Conservation (phyloP, 2,329 filamentous ascomycete species). For the Drechmeria coniospora region DNA sequence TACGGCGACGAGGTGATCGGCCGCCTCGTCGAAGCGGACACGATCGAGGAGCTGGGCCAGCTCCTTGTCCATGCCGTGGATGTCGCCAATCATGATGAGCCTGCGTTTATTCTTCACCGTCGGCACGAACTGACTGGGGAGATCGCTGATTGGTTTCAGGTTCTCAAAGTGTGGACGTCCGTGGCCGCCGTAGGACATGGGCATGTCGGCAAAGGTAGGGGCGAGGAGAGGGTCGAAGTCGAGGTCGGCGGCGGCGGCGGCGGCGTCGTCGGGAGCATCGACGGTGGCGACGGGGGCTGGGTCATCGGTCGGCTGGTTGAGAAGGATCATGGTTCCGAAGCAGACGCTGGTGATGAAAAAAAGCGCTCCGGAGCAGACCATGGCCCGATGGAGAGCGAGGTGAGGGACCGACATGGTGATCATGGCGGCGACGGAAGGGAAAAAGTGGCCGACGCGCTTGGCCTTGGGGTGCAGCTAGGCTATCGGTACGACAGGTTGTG, state of each 20-base stretch:
- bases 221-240: conserved; percentile 2
- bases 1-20: conserved; percentile 60
- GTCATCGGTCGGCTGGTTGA: conserved; percentile 10
- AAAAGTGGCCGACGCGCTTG: too few species aligned
- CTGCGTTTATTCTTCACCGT: conserved; percentile 31
- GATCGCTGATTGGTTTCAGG: conserved; percentile 13
- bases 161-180: conserved; percentile 21
- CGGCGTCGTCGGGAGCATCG: neutral
- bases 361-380: conserved; percentile 15
- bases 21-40: conserved; percentile 37
- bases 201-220: conserved; percentile 14
- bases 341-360: conserved; percentile 19
- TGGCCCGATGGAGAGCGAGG: conserved; percentile 13
- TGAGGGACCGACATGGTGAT: conserved; percentile 10
- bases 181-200: conserved; percentile 25
- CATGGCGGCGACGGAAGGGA: neutral
- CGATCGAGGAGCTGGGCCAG: conserved; percentile 51
- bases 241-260: neutral
- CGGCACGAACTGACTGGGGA: conserved; percentile 16
- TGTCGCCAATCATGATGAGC: conserved; percentile 75
- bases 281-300: neutral
- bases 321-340: conserved; percentile 18
- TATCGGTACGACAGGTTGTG: too few species aligned
- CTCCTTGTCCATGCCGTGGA: conserved; percentile 70
- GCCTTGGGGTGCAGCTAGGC: too few species aligned